A percentile compares a stretch with the other conserved stretches of the same genome.
Evolutionary conservation across 176 grass and related monocot genomes (phyloP).

Genomic region (Zoysia pacifica): DNA sequence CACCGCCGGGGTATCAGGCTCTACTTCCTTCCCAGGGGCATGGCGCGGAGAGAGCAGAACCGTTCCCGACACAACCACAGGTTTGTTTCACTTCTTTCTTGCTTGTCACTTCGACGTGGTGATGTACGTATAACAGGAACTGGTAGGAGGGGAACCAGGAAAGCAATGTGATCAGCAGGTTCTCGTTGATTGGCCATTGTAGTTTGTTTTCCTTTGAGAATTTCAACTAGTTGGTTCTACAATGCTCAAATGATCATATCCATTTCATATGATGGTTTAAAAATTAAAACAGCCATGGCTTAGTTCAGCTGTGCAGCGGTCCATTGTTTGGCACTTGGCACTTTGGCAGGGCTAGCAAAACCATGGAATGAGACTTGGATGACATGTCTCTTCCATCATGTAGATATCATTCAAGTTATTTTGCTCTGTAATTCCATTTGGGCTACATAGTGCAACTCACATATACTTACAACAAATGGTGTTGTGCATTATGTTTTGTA

Average conservation of each 20-base stretch:
- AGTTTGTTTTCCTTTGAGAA: not conserved
- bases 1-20: constrained; percentile 45
- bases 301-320: not conserved
- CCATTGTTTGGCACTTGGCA: not conserved
- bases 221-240: not conserved
- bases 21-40: constrained; percentile 70
- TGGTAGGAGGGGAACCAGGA: too few relatives aligned
- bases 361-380: not conserved
- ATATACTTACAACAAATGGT: not conserved
- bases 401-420: not conserved
- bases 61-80: constrained; percentile 45
- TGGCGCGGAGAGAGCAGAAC: constrained; percentile 77
- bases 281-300: not conserved
- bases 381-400: not conserved
- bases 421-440: not conserved
- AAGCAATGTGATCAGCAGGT: not conserved
- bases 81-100: constrained; percentile 23
- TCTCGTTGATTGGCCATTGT: not conserved
- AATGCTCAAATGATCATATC: not conserved
- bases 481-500: not conserved
- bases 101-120: not conserved
- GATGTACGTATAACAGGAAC: too few relatives aligned
- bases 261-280: not conserved
- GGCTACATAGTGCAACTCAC: not conserved
- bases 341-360: not conserved